Evolutionary conservation across 2,329 filamentous ascomycete species (phyloP), one percentile per base, ranked within the genome.

Genomic region (Lachnellula hyalina): DNA sequence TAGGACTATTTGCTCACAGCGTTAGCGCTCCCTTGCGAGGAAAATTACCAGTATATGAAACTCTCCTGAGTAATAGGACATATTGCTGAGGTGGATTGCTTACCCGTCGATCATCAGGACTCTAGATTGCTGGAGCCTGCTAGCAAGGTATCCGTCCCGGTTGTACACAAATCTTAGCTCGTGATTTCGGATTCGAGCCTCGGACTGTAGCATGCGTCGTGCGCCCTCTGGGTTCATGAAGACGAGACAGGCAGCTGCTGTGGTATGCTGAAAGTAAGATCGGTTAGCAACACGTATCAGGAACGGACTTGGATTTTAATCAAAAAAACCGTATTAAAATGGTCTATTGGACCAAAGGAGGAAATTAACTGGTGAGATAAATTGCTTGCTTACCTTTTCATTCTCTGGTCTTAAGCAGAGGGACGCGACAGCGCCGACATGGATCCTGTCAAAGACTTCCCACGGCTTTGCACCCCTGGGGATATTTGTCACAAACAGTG

Each of bases 401-500:
- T 38, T 38, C 6, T 14, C 5, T 7, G 36, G 36, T 17, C 36
- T 14, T 7, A 38, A 38, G 12, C n/a, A 19, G 14, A 53, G 51
- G 11, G 23, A 38, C n/a, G 23, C 25, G 4, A 49, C 45, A 8
- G 36, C 36, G 14, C 45, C 51, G 14, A 34, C 36, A 25, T 48
- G 36, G 51, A 53, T 41, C 15, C 41, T 21, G n/a, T 53, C 21
- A 38, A 53, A 53, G 23, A 53, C n/a, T 14, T 45, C n/a, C 15
- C 19, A 21, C 17, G 36, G 23, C 4, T 38, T 48, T 4, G 35
- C n/a, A n/a, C 21, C 8, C 2, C 6, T n/a, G 3, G 35, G 41
- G 7, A 49, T 41, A 25, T 53, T 40, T 3, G 46, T 44, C 8
- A 53, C 34, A 9, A 45, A 53, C 2, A 46, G 17, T 14, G 36